phyloP scores from a whole-genome alignment of 2,329 filamentous ascomycete species.

The Aspergillus intermedius region DNA sequence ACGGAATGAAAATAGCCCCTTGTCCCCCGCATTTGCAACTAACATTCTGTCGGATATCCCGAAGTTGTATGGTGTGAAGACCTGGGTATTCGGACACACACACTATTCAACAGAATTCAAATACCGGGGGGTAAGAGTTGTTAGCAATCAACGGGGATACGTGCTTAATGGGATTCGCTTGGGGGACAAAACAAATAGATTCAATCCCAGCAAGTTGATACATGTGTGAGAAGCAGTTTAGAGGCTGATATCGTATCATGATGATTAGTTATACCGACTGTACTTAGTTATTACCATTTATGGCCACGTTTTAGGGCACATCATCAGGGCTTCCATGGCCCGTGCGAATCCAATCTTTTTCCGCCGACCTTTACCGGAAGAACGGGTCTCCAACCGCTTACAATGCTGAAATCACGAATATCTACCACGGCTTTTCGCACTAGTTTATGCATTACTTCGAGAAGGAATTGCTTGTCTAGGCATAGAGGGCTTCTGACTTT shows the following conservation, averaged over 20 bases:
- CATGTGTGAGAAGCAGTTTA: conserved; percentile 3
- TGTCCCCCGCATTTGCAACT: conserved; percentile 49
- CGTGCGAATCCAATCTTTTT: conserved; percentile 23
- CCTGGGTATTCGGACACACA: conserved; percentile 44
- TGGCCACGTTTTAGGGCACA: conserved; percentile 14
- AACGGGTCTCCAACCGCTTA: conserved; percentile 2
- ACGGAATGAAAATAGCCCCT: conserved; percentile 42
- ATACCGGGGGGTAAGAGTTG: conserved; percentile 26
- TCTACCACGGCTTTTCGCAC: conserved; percentile 15
- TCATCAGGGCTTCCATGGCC: conserved; percentile 21
- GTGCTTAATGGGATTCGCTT: conserved; percentile 21
- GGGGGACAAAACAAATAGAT: conserved; percentile 6
- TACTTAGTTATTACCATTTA: not conserved
- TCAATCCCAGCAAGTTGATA: conserved; percentile 14
- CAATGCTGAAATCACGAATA: conserved; percentile 22
- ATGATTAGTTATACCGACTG: not conserved
- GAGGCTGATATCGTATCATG: not conserved
- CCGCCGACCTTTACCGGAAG: conserved; percentile 2
- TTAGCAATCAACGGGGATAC: conserved; percentile 43
- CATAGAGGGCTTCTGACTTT: conserved; percentile 36
- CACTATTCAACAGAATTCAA: conserved; percentile 39
- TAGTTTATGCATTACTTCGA: conserved; percentile 7
- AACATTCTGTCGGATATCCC: conserved; percentile 35
- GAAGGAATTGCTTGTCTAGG: not conserved
- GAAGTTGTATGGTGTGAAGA: conserved; percentile 21